These are phyloP conservation scores for Ambrosia trifida DNA, from an alignment of 129 eudicot species.

Conservation along the genomic window DNA sequence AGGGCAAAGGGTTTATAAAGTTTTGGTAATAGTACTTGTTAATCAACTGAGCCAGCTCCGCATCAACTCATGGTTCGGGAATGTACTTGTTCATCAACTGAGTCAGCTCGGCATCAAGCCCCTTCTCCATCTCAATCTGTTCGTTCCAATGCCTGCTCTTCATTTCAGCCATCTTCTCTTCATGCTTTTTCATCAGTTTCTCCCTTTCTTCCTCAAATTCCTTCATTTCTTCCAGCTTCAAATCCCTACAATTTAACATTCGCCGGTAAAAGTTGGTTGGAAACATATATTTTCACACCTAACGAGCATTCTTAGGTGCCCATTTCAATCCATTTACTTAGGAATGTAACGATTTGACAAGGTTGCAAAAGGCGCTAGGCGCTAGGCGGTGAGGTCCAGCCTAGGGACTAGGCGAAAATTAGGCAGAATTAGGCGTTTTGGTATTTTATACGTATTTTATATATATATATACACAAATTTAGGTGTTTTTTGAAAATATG, in stretches of 20 bases:
- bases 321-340: not conserved
- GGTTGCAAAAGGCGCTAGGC: no score
- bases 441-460: no score
- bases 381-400: no score
- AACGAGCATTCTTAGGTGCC: not conserved
- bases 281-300: not conserved
- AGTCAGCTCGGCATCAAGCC: constrained; percentile 8
- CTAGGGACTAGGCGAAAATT: no score
- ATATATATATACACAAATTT: no score
- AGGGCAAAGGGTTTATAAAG: not conserved
- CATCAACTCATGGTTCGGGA: not conserved
- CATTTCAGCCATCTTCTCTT: constrained; percentile 17
- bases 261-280: no score
- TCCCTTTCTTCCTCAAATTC: constrained; percentile 36
- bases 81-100: constrained; percentile 14
- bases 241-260: constrained; percentile 20
- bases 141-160: constrained; percentile 18
- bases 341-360: no score
- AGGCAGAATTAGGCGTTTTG: no score
- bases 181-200: constrained; percentile 14
- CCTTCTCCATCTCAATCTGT: constrained; percentile 6
- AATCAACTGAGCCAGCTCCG: not conserved
- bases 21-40: not conserved
- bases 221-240: constrained; percentile 27
- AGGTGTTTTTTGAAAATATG: no score